Percentiles rank a stretch among this genome's conserved stretches.
Evolutionary conservation across 768 basidiomycete species (phyloP).

Genomic region (Amyloporia xantha): DNA sequence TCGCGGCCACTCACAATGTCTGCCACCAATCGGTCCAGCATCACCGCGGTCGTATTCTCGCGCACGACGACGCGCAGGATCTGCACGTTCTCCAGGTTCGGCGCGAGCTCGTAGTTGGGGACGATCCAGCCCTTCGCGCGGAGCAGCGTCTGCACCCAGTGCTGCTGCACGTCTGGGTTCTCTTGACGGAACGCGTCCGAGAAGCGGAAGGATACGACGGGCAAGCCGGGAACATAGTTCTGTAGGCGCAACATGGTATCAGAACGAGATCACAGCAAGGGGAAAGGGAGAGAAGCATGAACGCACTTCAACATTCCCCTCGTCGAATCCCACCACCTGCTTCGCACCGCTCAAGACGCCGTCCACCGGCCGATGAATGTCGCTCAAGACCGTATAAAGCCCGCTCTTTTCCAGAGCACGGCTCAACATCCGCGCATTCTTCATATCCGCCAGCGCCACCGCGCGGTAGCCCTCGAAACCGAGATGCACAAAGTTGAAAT

Average conservation of each 20-base stretch:
- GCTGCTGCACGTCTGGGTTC: slow-evolving; percentile 52
- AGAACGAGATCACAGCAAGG: neutral
- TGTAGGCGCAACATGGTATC: slow-evolving; percentile 15
- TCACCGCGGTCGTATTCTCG: slow-evolving; percentile 47
- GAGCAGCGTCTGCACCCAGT: slow-evolving; percentile 47
- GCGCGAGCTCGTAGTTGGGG: slow-evolving; percentile 55
- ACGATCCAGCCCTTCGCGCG: slow-evolving; percentile 51
- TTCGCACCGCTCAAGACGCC: slow-evolving; percentile 22
- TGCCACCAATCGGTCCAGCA: slow-evolving; percentile 45
- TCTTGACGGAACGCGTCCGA: slow-evolving; percentile 44
- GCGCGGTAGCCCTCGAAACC: slow-evolving; percentile 48
- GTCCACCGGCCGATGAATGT: slow-evolving; percentile 42
- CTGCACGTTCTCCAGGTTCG: slow-evolving; percentile 41
- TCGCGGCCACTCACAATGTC: slow-evolving; percentile 50
- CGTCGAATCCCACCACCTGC: slow-evolving; percentile 33
- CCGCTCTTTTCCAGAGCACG: slow-evolving; percentile 54
- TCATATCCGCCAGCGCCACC: slow-evolving; percentile 41
- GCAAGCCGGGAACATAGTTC: slow-evolving; percentile 43
- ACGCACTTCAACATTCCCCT: slow-evolving; percentile 55
- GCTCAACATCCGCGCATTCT: slow-evolving; percentile 60
- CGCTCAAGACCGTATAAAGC: slow-evolving; percentile 45
- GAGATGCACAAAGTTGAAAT: slow-evolving; percentile 57
- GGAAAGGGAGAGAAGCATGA: no score
- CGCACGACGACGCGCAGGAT: slow-evolving; percentile 59
- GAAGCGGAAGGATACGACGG: slow-evolving; percentile 50